A percentile compares a stretch with the other conserved stretches of the same genome.
Conservation (phyloP, 768 basidiomycete species). For the Krasilnikovozyma curviuscula region DNA sequence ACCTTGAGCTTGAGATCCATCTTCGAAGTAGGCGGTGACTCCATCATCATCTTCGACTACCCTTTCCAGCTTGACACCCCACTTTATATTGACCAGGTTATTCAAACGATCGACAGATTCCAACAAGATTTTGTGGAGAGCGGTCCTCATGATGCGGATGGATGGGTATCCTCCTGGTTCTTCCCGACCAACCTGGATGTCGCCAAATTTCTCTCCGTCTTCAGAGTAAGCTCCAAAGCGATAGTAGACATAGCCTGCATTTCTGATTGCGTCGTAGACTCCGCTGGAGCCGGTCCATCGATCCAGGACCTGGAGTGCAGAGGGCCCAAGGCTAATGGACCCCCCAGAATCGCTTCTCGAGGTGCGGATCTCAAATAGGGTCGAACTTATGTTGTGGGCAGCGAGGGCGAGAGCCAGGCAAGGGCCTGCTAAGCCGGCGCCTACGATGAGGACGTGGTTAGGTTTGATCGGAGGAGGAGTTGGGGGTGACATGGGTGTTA, state of each 20-base stretch:
- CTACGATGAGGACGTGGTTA: conserved; percentile 9
- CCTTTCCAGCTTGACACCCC: conserved; percentile 2
- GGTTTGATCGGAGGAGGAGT: no score
- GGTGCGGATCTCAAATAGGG: conserved; percentile 16
- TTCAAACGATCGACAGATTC: no score
- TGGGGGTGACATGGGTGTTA: no score
- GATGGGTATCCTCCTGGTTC: conserved; percentile 10
- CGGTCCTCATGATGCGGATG: conserved; percentile 15
- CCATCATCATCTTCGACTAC: conserved; percentile 13
- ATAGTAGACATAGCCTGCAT: conserved; percentile 12
- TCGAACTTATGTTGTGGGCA: conserved; percentile 11
- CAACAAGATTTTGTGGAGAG: conserved; percentile 12
- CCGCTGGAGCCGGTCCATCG: conserved; percentile 9
- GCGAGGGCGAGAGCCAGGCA: conserved; percentile 15
- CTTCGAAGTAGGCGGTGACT: conserved; percentile 15
- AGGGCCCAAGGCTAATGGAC: conserved; percentile 14
- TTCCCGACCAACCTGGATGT: conserved; percentile 5
- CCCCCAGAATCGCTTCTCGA: conserved; percentile 7
- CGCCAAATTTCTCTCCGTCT: conserved; percentile 9
- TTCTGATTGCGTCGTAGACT: conserved; percentile 10
- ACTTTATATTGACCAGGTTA: conserved; percentile 13
- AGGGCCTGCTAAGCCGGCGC: conserved; percentile 13
- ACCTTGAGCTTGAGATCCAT: conserved; percentile 14
- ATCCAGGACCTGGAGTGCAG: conserved; percentile 16
- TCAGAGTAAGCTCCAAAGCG: conserved; percentile 11